phyloP scores from a whole-genome alignment of 768 basidiomycete genomes.

The Cubamyces sp. region DNA sequence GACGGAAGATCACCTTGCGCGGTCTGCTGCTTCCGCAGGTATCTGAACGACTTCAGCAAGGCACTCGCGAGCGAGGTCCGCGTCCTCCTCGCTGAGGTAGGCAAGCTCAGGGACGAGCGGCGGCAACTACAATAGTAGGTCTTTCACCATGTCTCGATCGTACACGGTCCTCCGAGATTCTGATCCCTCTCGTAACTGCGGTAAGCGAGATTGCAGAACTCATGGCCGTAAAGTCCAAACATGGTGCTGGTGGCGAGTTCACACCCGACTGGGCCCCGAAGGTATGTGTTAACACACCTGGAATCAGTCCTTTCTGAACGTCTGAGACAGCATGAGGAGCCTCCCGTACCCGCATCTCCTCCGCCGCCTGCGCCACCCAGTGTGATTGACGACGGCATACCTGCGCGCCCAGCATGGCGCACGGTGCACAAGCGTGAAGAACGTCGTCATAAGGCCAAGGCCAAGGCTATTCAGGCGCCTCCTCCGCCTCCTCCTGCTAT shows the following conservation, averaged over 20 bases:
- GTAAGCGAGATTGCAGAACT: slow-evolving; percentile 81
- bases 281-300: slow-evolving; percentile 40
- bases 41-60: slow-evolving; percentile 65
- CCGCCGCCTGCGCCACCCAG: slow-evolving; percentile 49
- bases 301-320: slow-evolving; percentile 11
- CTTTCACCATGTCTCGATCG: background rate
- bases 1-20: slow-evolving; percentile 17
- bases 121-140: slow-evolving; percentile 59
- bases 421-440: slow-evolving; percentile 67
- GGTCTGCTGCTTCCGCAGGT: slow-evolving; percentile 38
- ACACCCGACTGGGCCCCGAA: slow-evolving; percentile 73
- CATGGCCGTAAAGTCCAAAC: slow-evolving; percentile 82
- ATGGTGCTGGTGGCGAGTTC: slow-evolving; percentile 79
- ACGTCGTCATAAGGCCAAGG: slow-evolving; percentile 50
- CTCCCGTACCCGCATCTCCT: slow-evolving; percentile 32
- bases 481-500: slow-evolving; percentile 43
- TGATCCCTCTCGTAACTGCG: background rate
- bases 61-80: slow-evolving; percentile 65
- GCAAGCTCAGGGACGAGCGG: slow-evolving; percentile 62
- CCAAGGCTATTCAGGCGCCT: slow-evolving; percentile 30
- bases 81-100: slow-evolving; percentile 62
- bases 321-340: slow-evolving; percentile 38
- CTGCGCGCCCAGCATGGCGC: slow-evolving; percentile 75
- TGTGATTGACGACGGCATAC: slow-evolving; percentile 45
- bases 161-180: background rate